Conservation (phyloP, 495 filamentous ascomycete genomes). For the Zalerion maritima region DNA sequence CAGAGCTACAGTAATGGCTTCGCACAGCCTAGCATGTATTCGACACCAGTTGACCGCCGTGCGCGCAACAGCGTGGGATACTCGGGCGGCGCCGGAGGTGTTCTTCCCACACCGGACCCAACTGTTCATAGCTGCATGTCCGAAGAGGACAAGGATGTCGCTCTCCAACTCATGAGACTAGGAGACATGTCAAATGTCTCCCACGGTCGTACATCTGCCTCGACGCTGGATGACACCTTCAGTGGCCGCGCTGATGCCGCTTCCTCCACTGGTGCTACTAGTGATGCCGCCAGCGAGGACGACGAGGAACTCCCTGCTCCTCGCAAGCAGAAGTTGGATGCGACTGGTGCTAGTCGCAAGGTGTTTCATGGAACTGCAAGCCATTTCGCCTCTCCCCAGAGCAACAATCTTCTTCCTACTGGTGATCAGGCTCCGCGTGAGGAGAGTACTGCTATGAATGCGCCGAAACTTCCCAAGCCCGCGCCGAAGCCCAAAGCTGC, state of each 20-base stretch:
- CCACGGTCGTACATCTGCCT: constrained; percentile 80
- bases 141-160: constrained; percentile 96
- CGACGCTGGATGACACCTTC: constrained; percentile 81
- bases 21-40: constrained; percentile 28
- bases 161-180: constrained; percentile 85
- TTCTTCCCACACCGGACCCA: constrained; percentile 83
- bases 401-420: too few species aligned
- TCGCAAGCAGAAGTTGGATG: constrained; percentile 46
- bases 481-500: constrained; percentile 26
- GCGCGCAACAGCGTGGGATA: constrained; percentile 48
- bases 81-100: constrained; percentile 29
- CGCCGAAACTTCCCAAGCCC: constrained; percentile 21
- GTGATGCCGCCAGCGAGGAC: constrained; percentile 61
- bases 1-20: constrained; percentile 51
- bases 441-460: constrained; percentile 28
- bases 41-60: constrained; percentile 47
- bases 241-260: constrained; percentile 75
- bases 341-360: constrained; percentile 27
- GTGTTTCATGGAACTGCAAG: constrained; percentile 42
- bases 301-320: constrained; percentile 54
- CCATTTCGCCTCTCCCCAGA: constrained; percentile 48
- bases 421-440: constrained; percentile 52
- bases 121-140: constrained; percentile 91
- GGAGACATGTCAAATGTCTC: constrained; percentile 86
- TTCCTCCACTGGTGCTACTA: constrained; percentile 71